Conservation (phyloP, 441 rosid genomes). For the Gossypium lobatum region DNA sequence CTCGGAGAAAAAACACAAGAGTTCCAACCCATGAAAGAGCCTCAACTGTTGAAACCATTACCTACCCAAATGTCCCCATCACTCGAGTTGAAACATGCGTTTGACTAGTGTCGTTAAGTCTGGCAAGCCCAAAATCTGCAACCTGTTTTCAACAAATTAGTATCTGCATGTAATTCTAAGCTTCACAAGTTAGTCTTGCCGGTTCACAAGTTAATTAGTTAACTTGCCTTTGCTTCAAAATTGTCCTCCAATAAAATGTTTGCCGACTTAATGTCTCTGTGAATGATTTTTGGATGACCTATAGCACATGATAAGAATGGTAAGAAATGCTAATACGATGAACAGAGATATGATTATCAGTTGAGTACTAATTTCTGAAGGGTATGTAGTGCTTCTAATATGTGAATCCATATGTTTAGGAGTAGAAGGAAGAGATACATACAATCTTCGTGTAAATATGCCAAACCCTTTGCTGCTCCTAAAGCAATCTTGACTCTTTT, state of each 20-base stretch:
- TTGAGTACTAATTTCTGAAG: too few species aligned
- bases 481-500: slow-evolving; percentile 68
- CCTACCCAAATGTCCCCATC: slow-evolving; percentile 96
- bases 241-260: slow-evolving; percentile 68
- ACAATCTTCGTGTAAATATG: slow-evolving; percentile 92
- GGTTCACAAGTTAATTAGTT: background rate
- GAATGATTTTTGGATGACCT: slow-evolving; percentile 86
- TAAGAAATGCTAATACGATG: background rate
- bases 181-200: background rate
- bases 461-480: slow-evolving; percentile 89
- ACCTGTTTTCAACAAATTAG: slow-evolving; percentile 39
- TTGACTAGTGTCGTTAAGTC: slow-evolving; percentile 58
- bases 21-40: background rate
- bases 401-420: too few species aligned
- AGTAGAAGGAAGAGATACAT: slow-evolving; percentile 21
- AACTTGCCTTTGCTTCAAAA: slow-evolving; percentile 69
- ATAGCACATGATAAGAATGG: slow-evolving; percentile 5
- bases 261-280: slow-evolving; percentile 82
- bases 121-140: slow-evolving; percentile 95
- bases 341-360: too few species aligned
- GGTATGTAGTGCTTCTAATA: too few species aligned
- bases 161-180: background rate
- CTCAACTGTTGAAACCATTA: slow-evolving; percentile 12
- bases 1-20: background rate
- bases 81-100: slow-evolving; percentile 89